phyloP scores from a whole-genome alignment of 2,329 filamentous ascomycete species.

The Sporothrix pallida region DNA sequence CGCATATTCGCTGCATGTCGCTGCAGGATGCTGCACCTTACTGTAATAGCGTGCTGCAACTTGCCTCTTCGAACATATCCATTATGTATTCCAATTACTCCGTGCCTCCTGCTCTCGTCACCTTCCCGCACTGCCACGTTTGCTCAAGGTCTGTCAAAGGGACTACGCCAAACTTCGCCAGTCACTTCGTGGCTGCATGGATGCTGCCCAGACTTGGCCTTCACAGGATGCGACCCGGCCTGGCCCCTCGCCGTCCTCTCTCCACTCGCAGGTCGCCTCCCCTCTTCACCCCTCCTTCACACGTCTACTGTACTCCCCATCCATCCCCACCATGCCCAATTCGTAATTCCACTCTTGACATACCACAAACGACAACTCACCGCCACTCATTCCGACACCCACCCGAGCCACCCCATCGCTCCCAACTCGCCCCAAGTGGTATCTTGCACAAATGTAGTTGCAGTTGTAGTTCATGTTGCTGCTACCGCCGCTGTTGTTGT shows the following conservation, averaged over 20 bases:
- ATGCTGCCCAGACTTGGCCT: neutral
- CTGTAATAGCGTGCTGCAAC: slow-evolving; percentile 22
- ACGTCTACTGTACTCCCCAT: slow-evolving; percentile 14
- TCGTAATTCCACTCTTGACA: slow-evolving; percentile 24
- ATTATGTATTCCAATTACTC: neutral
- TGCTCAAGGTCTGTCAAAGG: neutral
- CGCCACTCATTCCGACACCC: slow-evolving; percentile 28
- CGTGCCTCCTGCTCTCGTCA: neutral
- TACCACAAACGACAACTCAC: slow-evolving; percentile 31
- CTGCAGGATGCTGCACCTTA: slow-evolving; percentile 15
- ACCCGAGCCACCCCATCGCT: neutral
- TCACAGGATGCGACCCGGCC: neutral
- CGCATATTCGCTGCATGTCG: neutral
- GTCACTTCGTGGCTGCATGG: neutral
- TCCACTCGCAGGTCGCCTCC: slow-evolving; percentile 2
- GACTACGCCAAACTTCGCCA: neutral
- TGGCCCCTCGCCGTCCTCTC: neutral
- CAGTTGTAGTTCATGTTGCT: too few relatives aligned
- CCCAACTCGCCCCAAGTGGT: neutral
- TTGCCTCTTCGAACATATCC: neutral
- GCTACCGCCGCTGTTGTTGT: too few relatives aligned
- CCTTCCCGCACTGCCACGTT: slow-evolving; percentile 26
- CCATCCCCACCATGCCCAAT: slow-evolving; percentile 13
- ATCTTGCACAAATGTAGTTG: neutral
- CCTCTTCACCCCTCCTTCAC: slow-evolving; percentile 31